Base-by-base conservation (phyloP, 208 protist genomes). In the Trypanosomatidae sp. region DNA sequence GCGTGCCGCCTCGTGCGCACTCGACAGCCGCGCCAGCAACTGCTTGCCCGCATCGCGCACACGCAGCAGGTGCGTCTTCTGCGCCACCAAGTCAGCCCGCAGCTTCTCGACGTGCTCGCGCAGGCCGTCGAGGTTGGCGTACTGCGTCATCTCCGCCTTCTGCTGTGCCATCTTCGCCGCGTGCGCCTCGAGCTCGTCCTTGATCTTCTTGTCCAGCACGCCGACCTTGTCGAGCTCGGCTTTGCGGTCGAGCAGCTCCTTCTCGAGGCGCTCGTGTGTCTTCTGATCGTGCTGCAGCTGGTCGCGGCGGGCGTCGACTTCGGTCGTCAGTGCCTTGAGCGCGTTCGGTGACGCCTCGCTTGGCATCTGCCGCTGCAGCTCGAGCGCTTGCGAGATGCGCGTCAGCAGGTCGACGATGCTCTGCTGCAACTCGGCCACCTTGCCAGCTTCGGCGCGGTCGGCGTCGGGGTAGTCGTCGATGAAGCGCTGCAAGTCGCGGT, bases 161-260 rank as follows among this genome's bases (percentile, higher is more conserved):
- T 92, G 79, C 51, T 92, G 71, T 33, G 62, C 57, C 74, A 93
- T 92, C 41, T 75, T 76, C 3, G 56, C 61, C n/a, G 48, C 56
- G 40, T 89, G 71, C 18, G 71, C 65, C 48, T 87, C 68, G 4
- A 92, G 56, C 63, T 95, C 83, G 30, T 71, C 70, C 41, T 82
- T 85, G 47, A 95, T 92, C 56, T 95, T 95, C 19, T 55, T 69
- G 53, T 92, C 88, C 0, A 95, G 67, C 47, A 75, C 72, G 6
- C 67, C 67, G 18, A 95, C 76, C 56, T 92, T 95, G 33, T 92
- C 76, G 24, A 95, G 68, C 56, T 95, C 84, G 38, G 59, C 40
- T 54, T 90, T 92, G 20, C 84, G 72, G 28, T 88, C 73, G n/a
- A 91, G 59, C 16, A 95, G 57, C 48, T 95, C 84, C 61, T 88